Percentiles rank a stretch among this genome's conserved stretches.
Conservation (phyloP, 768 basidiomycete species). For the Termitomyces sp. region DNA sequence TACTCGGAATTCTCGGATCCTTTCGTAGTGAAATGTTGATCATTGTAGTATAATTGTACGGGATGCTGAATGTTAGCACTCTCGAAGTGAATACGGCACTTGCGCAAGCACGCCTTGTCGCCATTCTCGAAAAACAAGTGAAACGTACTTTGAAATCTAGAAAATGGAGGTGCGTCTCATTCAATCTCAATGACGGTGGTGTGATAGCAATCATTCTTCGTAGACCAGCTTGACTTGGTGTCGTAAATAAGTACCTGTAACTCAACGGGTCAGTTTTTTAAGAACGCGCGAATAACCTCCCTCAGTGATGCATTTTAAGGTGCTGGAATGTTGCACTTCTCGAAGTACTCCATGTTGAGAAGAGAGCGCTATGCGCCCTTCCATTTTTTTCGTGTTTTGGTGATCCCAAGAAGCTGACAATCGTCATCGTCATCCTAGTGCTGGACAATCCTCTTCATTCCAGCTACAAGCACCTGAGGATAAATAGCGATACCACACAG, state of each 20-base stretch:
- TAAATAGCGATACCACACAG: too few species aligned
- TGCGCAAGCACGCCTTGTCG: not conserved
- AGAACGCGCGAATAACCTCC: not conserved
- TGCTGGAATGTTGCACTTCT: slow-evolving; percentile 12
- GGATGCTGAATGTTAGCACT: not conserved
- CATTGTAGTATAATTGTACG: too few species aligned
- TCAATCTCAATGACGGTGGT: not conserved
- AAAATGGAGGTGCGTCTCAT: not conserved
- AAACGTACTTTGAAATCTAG: not conserved
- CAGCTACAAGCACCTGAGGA: too few species aligned
- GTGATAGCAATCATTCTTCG: not conserved
- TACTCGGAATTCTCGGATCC: too few species aligned
- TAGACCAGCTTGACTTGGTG: slow-evolving; percentile 22
- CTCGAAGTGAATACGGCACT: not conserved
- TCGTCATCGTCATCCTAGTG: too few species aligned
- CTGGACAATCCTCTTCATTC: too few species aligned
- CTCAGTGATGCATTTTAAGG: slow-evolving; percentile 8
- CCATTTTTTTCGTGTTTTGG: too few species aligned
- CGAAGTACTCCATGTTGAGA: too few species aligned
- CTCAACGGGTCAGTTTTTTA: slow-evolving; percentile 13
- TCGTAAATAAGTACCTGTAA: slow-evolving; percentile 16
- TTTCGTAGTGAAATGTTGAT: too few species aligned
- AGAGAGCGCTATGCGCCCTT: too few species aligned
- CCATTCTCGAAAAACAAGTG: not conserved
- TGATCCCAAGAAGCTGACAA: too few species aligned